phyloP scores from a whole-genome alignment of 768 basidiomycete genomes.

The Kwoniella bestiolae region DNA sequence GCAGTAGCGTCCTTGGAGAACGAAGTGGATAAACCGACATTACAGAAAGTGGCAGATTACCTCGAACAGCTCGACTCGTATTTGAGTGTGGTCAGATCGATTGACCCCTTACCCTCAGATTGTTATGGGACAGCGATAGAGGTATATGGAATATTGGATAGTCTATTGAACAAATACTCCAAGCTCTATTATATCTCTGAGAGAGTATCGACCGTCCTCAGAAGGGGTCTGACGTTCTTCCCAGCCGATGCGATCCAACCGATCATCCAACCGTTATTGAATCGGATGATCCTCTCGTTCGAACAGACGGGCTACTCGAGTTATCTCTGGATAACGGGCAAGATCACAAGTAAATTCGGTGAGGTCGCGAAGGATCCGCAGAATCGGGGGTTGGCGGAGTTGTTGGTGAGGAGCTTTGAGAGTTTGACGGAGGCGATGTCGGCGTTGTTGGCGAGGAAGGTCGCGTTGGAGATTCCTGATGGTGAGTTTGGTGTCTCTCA shows the following conservation, averaged over 20 bases:
- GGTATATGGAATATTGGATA: constrained; percentile 81
- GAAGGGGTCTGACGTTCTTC: constrained; percentile 83
- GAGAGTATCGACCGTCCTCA: constrained; percentile 78
- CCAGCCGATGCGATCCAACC: constrained; percentile 66
- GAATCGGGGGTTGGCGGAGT: constrained; percentile 64
- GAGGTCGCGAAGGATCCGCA: constrained; percentile 59
- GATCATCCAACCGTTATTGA: constrained; percentile 72
- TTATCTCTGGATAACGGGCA: constrained; percentile 93
- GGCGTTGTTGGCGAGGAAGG: constrained; percentile 68
- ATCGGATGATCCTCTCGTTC: constrained; percentile 77
- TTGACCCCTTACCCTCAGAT: constrained; percentile 76
- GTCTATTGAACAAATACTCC: constrained; percentile 77
- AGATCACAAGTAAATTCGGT: constrained; percentile 77
- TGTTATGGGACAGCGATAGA: constrained; percentile 80
- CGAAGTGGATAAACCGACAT: constrained; percentile 70
- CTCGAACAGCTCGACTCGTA: constrained; percentile 93
- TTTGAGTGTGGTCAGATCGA: constrained; percentile 77
- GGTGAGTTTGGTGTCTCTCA: constrained; percentile 63
- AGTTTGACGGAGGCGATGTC: constrained; percentile 73
- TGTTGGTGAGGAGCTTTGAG: constrained; percentile 73
- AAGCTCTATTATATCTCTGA: constrained; percentile 77
- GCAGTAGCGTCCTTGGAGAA: constrained; percentile 64
- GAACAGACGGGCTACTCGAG: constrained; percentile 78
- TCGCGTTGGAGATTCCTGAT: constrained; percentile 79
- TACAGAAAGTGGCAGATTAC: constrained; percentile 74